A percentile compares a stretch with the other conserved stretches of the same genome.
Conservation (phyloP, 2,329 filamentous ascomycete species). For the Aureobasidium sp. region DNA sequence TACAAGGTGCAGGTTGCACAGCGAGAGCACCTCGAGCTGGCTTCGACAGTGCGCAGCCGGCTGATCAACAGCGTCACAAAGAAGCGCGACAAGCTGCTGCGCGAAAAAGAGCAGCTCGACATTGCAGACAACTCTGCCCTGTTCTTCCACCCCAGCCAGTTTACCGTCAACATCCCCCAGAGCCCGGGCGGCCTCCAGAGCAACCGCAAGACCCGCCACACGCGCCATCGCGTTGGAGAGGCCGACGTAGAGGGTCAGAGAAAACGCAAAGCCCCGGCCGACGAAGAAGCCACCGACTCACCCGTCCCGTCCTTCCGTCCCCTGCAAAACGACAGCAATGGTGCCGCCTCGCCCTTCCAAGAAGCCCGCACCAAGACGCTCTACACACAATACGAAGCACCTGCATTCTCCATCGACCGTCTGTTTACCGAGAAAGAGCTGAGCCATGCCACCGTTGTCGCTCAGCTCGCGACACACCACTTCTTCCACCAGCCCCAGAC, state of each 20-base stretch:
- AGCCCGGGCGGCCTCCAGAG: conserved; percentile 52
- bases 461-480: conserved; percentile 48
- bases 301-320: conserved; percentile 43
- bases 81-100: conserved; percentile 48
- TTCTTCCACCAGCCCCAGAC: conserved; percentile 44
- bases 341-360: conserved; percentile 41
- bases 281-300: conserved; percentile 50
- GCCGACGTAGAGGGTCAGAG: conserved; percentile 36
- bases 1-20: conserved; percentile 54
- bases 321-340: conserved; percentile 33
- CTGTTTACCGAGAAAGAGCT: conserved; percentile 61
- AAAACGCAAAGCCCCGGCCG: conserved; percentile 48
- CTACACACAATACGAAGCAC: conserved; percentile 48
- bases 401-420: conserved; percentile 53
- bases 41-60: conserved; percentile 51
- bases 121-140: conserved; percentile 58
- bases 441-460: conserved; percentile 51
- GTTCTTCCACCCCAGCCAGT: conserved; percentile 56
- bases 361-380: conserved; percentile 45
- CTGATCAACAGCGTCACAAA: conserved; percentile 49
- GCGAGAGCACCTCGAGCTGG: conserved; percentile 52
- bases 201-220: conserved; percentile 54
- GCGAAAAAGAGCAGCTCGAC: conserved; percentile 59
- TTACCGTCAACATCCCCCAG: conserved; percentile 55
- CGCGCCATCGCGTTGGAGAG: conserved; percentile 41